Base-by-base conservation (phyloP, 1,284 basidiomycete species). In the Microbotryum scabiosae region DNA sequence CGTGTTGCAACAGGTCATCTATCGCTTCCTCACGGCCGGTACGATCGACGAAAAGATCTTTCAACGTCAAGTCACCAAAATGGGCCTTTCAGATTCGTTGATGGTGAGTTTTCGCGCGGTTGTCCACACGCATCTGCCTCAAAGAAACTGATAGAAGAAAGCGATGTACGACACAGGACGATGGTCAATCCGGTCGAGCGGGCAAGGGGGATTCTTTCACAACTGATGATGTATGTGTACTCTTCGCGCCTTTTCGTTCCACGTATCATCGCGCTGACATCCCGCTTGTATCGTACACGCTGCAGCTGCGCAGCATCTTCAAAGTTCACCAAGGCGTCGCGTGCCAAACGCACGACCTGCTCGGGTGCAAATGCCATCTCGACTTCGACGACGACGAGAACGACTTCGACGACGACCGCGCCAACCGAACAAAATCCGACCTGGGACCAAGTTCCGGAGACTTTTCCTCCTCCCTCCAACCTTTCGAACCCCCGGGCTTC, bases 41-140 rank as follows among this genome's bases (percentile, higher is more conserved):
- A 77, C 77, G 1, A 78, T 79, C 56, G 78, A 79, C 59, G 78
- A 79, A 64, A 78, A 71, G 51, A 66, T 65, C 23, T 64, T 56
- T 54, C 73, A 97, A 75, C 82, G 96, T 54, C 94, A 97, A 75
- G 84, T 97, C 28, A 97, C 90, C n/a, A 98, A 98, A 76, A 82
- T 91, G 18, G 93, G 90, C 1, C 76, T 98, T 52, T 79, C 79
- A 8, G 79, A 80, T 28, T 77, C 80, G 50, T 75, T 82, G 71
- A 77, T 81, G 75, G 77, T 74, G 61, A 43, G 69, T 45, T 9
- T 30, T 41, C 16, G 16, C 14, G 20, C 18, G 49, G 9, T 45
- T 7, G 3, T 44, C 23, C 25, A 28, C 21, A 41, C 36, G 36
- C 3, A 41, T 12, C 36, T 41, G 36, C 14, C 36, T 41, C 14